These are phyloP conservation scores for Crithidia fasciculata DNA, from an alignment of 208 protist genomes.

Conservation along the genomic window DNA sequence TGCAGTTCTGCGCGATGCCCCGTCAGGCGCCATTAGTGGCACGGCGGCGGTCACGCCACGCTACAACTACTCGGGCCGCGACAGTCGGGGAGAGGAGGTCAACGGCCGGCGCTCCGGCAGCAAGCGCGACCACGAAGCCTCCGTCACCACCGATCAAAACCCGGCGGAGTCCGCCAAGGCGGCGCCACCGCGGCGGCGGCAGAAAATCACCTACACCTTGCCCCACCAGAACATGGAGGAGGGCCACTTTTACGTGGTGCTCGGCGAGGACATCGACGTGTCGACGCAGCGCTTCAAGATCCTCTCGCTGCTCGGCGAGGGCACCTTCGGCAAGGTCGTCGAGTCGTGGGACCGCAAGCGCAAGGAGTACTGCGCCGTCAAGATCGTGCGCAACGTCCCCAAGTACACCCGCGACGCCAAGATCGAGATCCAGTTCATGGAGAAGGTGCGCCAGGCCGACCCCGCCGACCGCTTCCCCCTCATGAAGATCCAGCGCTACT, in stretches of 20 bases:
- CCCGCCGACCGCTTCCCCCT: constrained; percentile 69
- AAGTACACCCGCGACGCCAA: constrained; percentile 90
- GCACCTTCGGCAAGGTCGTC: constrained; percentile 91
- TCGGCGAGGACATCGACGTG: constrained; percentile 90
- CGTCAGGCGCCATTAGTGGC: neutral
- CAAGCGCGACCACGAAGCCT: constrained; percentile 4
- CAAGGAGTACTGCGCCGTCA: constrained; percentile 83
- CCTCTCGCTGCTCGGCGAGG: constrained; percentile 87
- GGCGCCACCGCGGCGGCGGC: constrained; percentile 4
- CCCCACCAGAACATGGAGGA: constrained; percentile 89
- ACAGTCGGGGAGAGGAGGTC: constrained; percentile 4
- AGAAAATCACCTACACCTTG: constrained; percentile 34
- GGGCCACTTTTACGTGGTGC: constrained; percentile 91
- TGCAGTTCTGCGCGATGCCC: too few relatives aligned
- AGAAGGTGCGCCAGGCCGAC: constrained; percentile 75
- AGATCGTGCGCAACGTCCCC: constrained; percentile 85
- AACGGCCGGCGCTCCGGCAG: constrained; percentile 13
- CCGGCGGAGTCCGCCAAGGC: constrained; percentile 5
- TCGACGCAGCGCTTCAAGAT: constrained; percentile 90
- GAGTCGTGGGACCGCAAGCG: constrained; percentile 84
- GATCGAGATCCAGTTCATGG: constrained; percentile 90
- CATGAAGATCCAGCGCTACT: constrained; percentile 85
- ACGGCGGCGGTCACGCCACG: neutral
- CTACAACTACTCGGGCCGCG: neutral
- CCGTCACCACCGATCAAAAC: constrained; percentile 21